Evolutionary conservation across 306 rosid species (phyloP).

Genomic region (Rosa chinensis): DNA sequence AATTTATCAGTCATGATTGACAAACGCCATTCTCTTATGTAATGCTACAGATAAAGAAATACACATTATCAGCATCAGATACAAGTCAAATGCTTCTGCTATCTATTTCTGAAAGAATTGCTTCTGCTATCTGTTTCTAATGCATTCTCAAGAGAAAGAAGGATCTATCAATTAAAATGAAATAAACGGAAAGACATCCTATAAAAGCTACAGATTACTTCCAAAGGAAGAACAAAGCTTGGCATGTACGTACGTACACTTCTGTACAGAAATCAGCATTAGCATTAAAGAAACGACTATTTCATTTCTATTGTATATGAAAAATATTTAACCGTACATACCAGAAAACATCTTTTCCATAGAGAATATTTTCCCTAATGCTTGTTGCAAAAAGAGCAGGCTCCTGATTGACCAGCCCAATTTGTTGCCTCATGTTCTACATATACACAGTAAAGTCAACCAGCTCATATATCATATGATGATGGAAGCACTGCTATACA

Average conservation of each 20-base stretch:
- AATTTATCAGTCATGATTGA: not conserved
- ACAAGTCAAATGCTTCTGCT: not conserved
- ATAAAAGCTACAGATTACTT: not conserved
- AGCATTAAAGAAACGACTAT: not conserved
- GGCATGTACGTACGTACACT: not conserved
- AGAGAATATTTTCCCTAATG: conserved; percentile 82
- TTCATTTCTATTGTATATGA: not conserved
- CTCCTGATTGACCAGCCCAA: conserved; percentile 92
- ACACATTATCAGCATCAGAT: not conserved
- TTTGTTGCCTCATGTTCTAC: conserved; percentile 52
- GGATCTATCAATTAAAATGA: not conserved
- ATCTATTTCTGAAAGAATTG: not conserved
- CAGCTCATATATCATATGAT: not conserved
- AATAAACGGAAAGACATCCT: not conserved
- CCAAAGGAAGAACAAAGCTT: not conserved
- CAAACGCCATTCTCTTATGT: not conserved
- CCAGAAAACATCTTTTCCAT: conserved; percentile 89
- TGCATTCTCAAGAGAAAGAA: not conserved
- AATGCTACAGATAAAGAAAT: not conserved
- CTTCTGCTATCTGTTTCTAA: not conserved
- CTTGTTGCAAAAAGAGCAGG: conserved; percentile 95
- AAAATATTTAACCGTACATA: conserved; percentile 6
- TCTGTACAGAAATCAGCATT: not conserved
- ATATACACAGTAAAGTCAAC: not conserved
- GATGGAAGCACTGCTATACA: not conserved